Percentiles rank a stretch among this genome's conserved stretches.
These are phyloP conservation scores for Salix suchowensis DNA, from an alignment of 345 rosid species.

Conservation along the genomic window DNA sequence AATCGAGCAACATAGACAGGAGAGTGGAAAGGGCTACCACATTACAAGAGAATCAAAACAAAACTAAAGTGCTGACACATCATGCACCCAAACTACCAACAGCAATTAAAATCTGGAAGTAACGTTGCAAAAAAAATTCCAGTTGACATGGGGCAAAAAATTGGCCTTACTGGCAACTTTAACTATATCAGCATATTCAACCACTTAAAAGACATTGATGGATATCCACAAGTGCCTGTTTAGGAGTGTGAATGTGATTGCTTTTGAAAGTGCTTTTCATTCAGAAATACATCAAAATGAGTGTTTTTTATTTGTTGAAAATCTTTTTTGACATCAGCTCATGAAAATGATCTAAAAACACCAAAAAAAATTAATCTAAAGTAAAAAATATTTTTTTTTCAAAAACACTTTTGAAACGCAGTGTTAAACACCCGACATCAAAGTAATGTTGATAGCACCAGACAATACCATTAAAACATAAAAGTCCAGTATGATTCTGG, in stretches of 20 bases:
- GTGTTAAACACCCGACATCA: neutral
- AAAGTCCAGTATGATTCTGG: neutral
- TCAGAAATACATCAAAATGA: no score
- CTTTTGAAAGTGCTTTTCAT: no score
- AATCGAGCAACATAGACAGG: neutral
- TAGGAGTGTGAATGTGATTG: no score
- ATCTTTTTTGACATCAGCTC: no score
- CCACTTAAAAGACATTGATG: neutral
- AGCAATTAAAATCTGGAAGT: neutral
- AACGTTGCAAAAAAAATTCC: neutral
- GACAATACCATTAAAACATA: neutral
- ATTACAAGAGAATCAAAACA: neutral
- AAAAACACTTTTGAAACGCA: no score
- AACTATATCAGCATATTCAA: neutral
- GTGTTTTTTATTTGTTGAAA: no score
- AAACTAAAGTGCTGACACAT: neutral
- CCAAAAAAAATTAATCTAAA: no score
- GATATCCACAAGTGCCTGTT: neutral
- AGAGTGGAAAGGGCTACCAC: neutral
- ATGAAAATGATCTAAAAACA: no score
- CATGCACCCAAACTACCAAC: neutral
- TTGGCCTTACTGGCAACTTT: neutral
- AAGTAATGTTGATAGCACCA: neutral
- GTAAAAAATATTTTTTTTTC: no score
- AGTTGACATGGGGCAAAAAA: neutral